phyloP scores from a whole-genome alignment of 1,284 basidiomycete genomes.

The Flammula alnicola region DNA sequence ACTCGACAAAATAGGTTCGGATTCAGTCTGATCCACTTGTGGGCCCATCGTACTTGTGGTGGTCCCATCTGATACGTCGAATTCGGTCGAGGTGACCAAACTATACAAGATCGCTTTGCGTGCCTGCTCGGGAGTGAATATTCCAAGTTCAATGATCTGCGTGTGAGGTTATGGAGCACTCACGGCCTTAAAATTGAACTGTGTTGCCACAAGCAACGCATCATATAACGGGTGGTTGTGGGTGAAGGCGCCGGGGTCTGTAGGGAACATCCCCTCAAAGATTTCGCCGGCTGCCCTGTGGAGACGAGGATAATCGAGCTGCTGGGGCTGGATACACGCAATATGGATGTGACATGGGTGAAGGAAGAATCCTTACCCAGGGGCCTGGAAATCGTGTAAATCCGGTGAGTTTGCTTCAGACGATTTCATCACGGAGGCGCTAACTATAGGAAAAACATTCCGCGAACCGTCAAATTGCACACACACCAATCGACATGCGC shows the following conservation, averaged over 20 bases:
- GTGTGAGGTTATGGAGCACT: constrained; percentile 25
- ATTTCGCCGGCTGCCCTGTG: constrained; percentile 46
- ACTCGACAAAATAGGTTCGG: too few relatives aligned
- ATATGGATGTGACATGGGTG: constrained; percentile 48
- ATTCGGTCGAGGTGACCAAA: constrained; percentile 58
- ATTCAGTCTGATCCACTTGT: too few relatives aligned
- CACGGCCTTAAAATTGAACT: constrained; percentile 50
- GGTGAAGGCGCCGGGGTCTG: constrained; percentile 40
- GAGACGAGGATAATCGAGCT: constrained; percentile 59
- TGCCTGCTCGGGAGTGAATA: constrained; percentile 47
- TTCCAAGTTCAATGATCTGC: neutral
- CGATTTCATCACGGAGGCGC: neutral
- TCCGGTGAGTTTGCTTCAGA: neutral
- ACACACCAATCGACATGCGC: neutral
- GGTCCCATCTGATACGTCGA: constrained; percentile 46
- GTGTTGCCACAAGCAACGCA: constrained; percentile 52
- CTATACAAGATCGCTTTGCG: constrained; percentile 65
- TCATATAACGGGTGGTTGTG: constrained; percentile 49
- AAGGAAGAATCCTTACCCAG: constrained; percentile 48
- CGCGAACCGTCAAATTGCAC: neutral
- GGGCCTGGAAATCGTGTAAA: constrained; percentile 40
- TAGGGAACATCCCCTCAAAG: constrained; percentile 50
- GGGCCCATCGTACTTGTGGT: too few relatives aligned
- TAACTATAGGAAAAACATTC: neutral
- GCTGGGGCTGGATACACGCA: constrained; percentile 57